Percentiles rank a stretch among this genome's conserved stretches.
Conservation (phyloP, 495 filamentous ascomycete genomes). For the Aspergillus wentii region DNA sequence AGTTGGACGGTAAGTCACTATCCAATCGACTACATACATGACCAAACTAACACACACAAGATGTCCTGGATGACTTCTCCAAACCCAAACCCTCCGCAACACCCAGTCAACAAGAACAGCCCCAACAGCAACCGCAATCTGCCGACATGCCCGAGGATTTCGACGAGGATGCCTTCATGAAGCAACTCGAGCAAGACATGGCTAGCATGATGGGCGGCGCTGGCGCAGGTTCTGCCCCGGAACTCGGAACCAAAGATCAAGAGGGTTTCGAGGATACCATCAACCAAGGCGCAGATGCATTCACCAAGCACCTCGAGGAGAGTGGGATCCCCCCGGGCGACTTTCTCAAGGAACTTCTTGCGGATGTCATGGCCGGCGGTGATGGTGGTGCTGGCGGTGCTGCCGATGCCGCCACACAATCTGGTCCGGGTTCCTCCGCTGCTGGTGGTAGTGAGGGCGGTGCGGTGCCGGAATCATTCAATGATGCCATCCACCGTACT, state of each 20-base stretch:
- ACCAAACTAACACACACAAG: constrained; percentile 34
- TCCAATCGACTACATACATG: not conserved
- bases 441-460: constrained; percentile 9
- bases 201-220: constrained; percentile 61
- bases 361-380: constrained; percentile 77
- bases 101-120: constrained; percentile 30
- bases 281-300: constrained; percentile 42
- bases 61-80: constrained; percentile 86
- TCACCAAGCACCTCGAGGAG: constrained; percentile 77
- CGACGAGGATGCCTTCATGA: constrained; percentile 65
- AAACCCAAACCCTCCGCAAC: constrained; percentile 42
- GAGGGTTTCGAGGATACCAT: constrained; percentile 23
- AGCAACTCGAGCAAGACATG: constrained; percentile 83
- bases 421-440: constrained; percentile 1
- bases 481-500: constrained; percentile 82
- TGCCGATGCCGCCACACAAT: constrained; percentile 4
- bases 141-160: constrained; percentile 12
- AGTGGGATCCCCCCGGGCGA: constrained; percentile 67
- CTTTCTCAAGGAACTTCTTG: constrained; percentile 75
- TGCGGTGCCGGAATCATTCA: constrained; percentile 57
- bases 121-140: constrained; percentile 4
- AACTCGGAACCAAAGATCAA: constrained; percentile 19
- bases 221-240: too few species aligned
- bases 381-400: constrained; percentile 34
- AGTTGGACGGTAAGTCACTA: constrained; percentile 68